Evolutionary conservation across 192 early-diverging fungal genomes (phyloP), one percentile per base, ranked within the genome.

Genomic region (Linnemannia zychae): DNA sequence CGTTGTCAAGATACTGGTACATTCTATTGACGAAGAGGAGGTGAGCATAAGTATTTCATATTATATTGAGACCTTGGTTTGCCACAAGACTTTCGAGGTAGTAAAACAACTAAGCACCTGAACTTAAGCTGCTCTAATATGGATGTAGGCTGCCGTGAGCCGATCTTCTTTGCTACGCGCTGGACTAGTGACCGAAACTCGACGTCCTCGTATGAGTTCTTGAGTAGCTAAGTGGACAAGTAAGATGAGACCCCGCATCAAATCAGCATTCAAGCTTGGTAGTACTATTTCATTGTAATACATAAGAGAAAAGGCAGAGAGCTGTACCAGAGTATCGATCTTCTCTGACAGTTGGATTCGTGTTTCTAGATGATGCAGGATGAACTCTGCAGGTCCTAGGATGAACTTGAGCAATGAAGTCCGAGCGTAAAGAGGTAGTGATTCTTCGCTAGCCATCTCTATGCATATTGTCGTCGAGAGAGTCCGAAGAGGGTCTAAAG

Each of bases 341-440:
- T 36, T 38, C 17, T 72, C 68, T 18, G 76, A 50, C 7, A 85
- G 76, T 1, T 13, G 40, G 15, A 79, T 73, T 24, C 77, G 57
- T 13, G 72, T 71, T 38, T 85, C 77, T 1, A 76, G 49, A 38
- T 85, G 72, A 47, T 85, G 67, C 74, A 85, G 17, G 31, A 85
- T 67, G 67, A 85, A 85, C 0, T 72, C 49, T 36, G 83, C 83
- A 28, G 77, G 78, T 4, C 74, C 78, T 13, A 85, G 50, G 17
- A 85, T 68, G 15, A 85, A 53, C 13, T 57, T 57, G 38, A 85
- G 33, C 28, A 72, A 47, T 7, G 69, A 76, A 13, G 50, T 79
- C 6, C 83, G 50, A n/a, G 78, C 77, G 57, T 53, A 73, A 31
- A 67, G 18, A 7, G 83, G 77, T 2, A 85, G 34, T 2, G 74